Evolutionary conservation across 1,284 basidiomycete species (phyloP).

Genomic region (Trichosporon sp.): DNA sequence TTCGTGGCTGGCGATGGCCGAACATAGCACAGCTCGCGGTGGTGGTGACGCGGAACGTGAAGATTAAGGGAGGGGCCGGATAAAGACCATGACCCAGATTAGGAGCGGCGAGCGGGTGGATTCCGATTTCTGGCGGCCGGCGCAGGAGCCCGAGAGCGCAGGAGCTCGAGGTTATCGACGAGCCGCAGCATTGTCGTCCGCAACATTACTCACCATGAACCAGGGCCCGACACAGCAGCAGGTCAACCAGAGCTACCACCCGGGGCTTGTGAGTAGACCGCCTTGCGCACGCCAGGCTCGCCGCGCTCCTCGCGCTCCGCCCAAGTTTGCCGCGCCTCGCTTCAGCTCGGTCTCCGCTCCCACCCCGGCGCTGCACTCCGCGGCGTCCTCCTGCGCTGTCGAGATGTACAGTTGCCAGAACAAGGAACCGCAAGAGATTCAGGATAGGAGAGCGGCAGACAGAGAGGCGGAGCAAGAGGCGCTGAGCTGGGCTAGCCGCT

Average conservation of each 20-base stretch:
- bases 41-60: slow-evolving; percentile 6
- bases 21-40: background rate
- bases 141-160: background rate
- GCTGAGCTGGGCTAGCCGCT: too few relatives aligned
- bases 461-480: too few relatives aligned
- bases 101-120: background rate
- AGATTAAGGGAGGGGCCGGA: background rate
- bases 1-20: background rate
- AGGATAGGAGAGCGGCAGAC: too few relatives aligned
- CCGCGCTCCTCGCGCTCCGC: background rate
- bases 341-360: too few relatives aligned
- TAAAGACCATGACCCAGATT: too few relatives aligned
- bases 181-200: too few relatives aligned
- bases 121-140: slow-evolving; percentile 6
- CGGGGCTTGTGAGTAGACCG: slow-evolving; percentile 8
- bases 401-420: too few relatives aligned
- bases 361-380: too few relatives aligned
- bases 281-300: too few relatives aligned
- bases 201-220: background rate
- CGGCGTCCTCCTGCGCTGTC: too few relatives aligned
- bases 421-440: too few relatives aligned
- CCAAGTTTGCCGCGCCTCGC: background rate
- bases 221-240: slow-evolving; percentile 8
- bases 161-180: too few relatives aligned
- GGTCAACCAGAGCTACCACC: slow-evolving; percentile 28